Base-by-base conservation (phyloP, 1,284 basidiomycete genomes). In the Leccinum solheimii region DNA sequence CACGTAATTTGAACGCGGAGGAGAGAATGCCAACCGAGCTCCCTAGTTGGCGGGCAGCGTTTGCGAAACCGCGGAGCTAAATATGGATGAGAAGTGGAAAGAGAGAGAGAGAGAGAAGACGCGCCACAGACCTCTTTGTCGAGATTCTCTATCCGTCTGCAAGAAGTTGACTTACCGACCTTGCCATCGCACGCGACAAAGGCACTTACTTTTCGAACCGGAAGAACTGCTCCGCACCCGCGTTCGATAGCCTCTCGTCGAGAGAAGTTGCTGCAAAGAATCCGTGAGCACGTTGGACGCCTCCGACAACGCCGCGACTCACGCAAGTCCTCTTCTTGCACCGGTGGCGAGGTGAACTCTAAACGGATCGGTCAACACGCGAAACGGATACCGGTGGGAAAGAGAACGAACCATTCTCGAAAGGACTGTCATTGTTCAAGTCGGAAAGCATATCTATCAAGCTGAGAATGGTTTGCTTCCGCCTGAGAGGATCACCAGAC, bases 241-340 rank as follows among this genome's bases (percentile, higher is more conserved):
- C 72, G 38, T 71, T 72, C 32, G 71, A 76, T 36, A 75, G 45
- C 55, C 68, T 75, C 55, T 77, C 74, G n/a, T 77, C 72, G 30
- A 72, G 68, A 51, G 72, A 71, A 53, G 66, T 75, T 13, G 72
- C 73, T 70, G 27, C 8, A 56, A 62, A 38, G 57, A 58, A 40
- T 13, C n/a, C 14, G 10, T 70, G 49, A 62, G 56, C 36, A 64
- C 32, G 58, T 56, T 56, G 36, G 40, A 27, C 50, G 19, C 32
- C 32, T 34, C n/a, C 48, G 54, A 64, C 21, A 53, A 13, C 2
- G 59, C 7, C 27, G 16, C 34, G 23, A 64, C 69, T 64, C 63
- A 76, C 88, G 86, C 66, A 86, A 81, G 68, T 88, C 87, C 58
- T 87, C 87, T 64, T 89, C 86, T 61, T 80, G 79, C 58, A 72